A percentile compares a stretch with the other conserved stretches of the same genome.
These are phyloP conservation scores for Annulohypoxylon maeteangense DNA, from an alignment of 495 filamentous ascomycete genomes.

Conservation along the genomic window DNA sequence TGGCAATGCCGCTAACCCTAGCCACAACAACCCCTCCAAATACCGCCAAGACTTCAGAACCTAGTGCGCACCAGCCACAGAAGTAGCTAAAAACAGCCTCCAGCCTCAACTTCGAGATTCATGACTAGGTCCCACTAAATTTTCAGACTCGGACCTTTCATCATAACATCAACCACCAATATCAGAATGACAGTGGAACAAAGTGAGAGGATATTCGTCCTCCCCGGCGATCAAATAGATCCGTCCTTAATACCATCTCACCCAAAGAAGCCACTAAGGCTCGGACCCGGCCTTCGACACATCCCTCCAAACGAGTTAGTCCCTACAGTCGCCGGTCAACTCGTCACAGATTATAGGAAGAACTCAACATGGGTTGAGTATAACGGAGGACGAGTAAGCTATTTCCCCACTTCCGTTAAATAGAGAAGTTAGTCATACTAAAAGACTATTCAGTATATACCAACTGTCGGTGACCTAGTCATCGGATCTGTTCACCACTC, in stretches of 20 bases:
- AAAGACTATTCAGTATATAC: conserved; percentile 72
- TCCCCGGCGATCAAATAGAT: conserved; percentile 83
- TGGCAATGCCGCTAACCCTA: conserved; percentile 6
- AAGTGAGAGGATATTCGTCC: conserved; percentile 63
- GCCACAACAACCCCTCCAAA: conserved; percentile 47
- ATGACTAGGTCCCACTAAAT: conserved; percentile 20
- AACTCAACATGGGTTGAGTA: conserved; percentile 83
- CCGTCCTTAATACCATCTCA: conserved; percentile 71
- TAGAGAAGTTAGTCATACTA: background rate
- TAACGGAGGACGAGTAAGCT: conserved; percentile 69
- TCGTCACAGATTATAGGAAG: conserved; percentile 79
- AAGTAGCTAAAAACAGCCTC: conserved; percentile 5
- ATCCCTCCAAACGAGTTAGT: conserved; percentile 74
- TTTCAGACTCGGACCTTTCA: conserved; percentile 11
- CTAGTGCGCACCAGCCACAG: conserved; percentile 23
- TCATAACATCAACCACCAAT: conserved; percentile 10
- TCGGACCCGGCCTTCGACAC: conserved; percentile 86
- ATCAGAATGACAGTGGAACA: conserved; percentile 54
- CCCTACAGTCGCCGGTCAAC: conserved; percentile 80
- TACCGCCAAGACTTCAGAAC: background rate
- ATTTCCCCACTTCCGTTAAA: background rate
- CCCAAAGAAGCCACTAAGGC: conserved; percentile 73
- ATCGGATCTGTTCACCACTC: conserved; percentile 85
- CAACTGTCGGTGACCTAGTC: conserved; percentile 79
- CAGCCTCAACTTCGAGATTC: background rate